Percentiles rank a stretch among this genome's conserved stretches.
phyloP scores from a whole-genome alignment of 2,329 filamentous ascomycete genomes.

The Orbilia quercus region DNA sequence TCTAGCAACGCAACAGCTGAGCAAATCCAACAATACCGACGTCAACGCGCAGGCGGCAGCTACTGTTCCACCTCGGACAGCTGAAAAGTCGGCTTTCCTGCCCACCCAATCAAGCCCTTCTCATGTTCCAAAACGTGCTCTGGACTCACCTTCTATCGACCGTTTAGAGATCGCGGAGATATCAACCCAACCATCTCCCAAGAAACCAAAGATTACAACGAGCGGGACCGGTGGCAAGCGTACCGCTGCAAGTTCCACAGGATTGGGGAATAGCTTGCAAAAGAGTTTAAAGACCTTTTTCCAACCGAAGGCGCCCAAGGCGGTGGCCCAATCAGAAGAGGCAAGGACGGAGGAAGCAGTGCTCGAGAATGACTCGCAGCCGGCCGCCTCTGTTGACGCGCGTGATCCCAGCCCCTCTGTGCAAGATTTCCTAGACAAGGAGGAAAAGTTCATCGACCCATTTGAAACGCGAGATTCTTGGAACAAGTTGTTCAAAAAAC shows the following conservation, averaged over 20 bases:
- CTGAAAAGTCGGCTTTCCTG: slow-evolving; percentile 35
- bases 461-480: slow-evolving; percentile 82
- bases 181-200: slow-evolving; percentile 25
- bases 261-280: slow-evolving; percentile 13
- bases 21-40: slow-evolving; percentile 44
- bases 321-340: background rate
- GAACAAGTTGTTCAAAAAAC: slow-evolving; percentile 83
- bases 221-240: slow-evolving; percentile 5
- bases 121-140: slow-evolving; percentile 23
- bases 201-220: slow-evolving; percentile 31
- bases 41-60: slow-evolving; percentile 58
- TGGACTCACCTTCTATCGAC: background rate
- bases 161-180: slow-evolving; percentile 5
- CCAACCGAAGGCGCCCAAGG: slow-evolving; percentile 15
- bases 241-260: background rate
- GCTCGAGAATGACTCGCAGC: slow-evolving; percentile 24
- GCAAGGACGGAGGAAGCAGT: background rate
- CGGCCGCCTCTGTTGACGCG: slow-evolving; percentile 3
- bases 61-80: slow-evolving; percentile 18
- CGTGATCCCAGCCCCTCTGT: slow-evolving; percentile 1
- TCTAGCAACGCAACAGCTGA: slow-evolving; percentile 40
- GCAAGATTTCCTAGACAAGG: slow-evolving; percentile 58
- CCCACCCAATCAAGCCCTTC: slow-evolving; percentile 66
- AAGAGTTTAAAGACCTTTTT: slow-evolving; percentile 17
- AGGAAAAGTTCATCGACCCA: slow-evolving; percentile 72